Evolutionary conservation across 2,329 filamentous ascomycete genomes (phyloP).

Genomic region (Aspergillus pseudoglaucus): DNA sequence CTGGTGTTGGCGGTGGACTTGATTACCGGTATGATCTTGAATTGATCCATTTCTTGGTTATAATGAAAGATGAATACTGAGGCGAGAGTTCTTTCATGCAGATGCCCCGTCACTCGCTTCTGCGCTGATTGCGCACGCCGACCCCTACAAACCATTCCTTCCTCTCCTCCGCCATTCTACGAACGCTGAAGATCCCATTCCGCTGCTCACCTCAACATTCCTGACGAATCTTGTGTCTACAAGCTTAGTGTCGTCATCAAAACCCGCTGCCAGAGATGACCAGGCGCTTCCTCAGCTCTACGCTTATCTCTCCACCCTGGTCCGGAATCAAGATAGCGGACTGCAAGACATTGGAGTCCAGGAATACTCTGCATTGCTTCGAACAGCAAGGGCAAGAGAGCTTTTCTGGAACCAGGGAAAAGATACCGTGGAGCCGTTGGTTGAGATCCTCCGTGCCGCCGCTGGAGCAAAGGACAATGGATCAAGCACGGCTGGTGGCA

Average conservation of each 20-base stretch:
- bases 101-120: conserved; percentile 73
- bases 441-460: conserved; percentile 70
- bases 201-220: conserved; percentile 81
- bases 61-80: not conserved
- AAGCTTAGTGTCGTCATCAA: conserved; percentile 56
- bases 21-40: conserved; percentile 60
- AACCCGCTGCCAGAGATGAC: conserved; percentile 55
- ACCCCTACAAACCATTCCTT: conserved; percentile 69
- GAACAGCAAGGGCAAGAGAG: conserved; percentile 64
- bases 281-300: conserved; percentile 76
- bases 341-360: conserved; percentile 94
- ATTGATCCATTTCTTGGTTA: not conserved
- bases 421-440: conserved; percentile 73
- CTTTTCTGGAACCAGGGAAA: conserved; percentile 88
- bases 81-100: conserved; percentile 31
- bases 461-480: conserved; percentile 68
- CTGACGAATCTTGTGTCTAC: conserved; percentile 70
- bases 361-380: conserved; percentile 77
- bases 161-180: conserved; percentile 77
- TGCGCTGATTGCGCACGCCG: conserved; percentile 65
- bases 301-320: conserved; percentile 75
- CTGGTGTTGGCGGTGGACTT: conserved; percentile 83
- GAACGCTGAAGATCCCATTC: conserved; percentile 79
- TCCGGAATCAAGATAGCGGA: conserved; percentile 78
- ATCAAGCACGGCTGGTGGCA: conserved; percentile 51